Evolutionary conservation across 2,329 filamentous ascomycete genomes (phyloP).

Genomic region (Rhynchosporium secalis): DNA sequence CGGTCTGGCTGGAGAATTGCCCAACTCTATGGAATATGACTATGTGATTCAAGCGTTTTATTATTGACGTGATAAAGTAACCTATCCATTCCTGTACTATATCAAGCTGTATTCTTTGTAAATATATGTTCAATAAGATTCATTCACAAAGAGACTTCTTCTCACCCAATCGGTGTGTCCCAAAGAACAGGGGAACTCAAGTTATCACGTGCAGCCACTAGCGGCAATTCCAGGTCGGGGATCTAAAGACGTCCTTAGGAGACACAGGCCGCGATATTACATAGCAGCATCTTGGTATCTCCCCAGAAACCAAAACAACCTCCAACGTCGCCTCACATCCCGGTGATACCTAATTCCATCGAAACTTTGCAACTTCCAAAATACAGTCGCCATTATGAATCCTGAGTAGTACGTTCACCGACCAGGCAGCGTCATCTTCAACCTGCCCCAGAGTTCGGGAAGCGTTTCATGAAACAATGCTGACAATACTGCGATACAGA

Average conservation of each 20-base stretch:
- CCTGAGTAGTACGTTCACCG: constrained; percentile 76
- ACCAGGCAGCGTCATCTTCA: constrained; percentile 28
- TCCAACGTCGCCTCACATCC: constrained; percentile 26
- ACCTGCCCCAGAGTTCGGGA: constrained; percentile 24
- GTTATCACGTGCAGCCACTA: constrained; percentile 24
- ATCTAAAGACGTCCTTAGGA: constrained; percentile 23
- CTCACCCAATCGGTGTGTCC: neutral
- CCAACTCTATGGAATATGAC: neutral
- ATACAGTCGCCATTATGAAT: constrained; percentile 66
- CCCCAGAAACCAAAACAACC: constrained; percentile 19
- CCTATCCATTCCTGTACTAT: no score
- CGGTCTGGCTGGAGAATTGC: constrained; percentile 2
- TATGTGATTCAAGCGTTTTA: no score
- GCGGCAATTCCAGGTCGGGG: constrained; percentile 15
- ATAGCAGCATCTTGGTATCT: constrained; percentile 11
- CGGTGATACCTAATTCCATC: constrained; percentile 15
- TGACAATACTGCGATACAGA: constrained; percentile 30
- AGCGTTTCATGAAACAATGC: constrained; percentile 25
- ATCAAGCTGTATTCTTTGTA: no score
- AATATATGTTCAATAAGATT: neutral
- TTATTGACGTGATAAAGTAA: no score
- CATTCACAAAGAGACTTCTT: neutral
- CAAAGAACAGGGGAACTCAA: neutral
- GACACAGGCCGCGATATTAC: constrained; percentile 25
- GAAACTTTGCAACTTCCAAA: constrained; percentile 13